Base-by-base conservation (phyloP, 2,329 filamentous ascomycete genomes). In the Corniculantispora saksenae region DNA sequence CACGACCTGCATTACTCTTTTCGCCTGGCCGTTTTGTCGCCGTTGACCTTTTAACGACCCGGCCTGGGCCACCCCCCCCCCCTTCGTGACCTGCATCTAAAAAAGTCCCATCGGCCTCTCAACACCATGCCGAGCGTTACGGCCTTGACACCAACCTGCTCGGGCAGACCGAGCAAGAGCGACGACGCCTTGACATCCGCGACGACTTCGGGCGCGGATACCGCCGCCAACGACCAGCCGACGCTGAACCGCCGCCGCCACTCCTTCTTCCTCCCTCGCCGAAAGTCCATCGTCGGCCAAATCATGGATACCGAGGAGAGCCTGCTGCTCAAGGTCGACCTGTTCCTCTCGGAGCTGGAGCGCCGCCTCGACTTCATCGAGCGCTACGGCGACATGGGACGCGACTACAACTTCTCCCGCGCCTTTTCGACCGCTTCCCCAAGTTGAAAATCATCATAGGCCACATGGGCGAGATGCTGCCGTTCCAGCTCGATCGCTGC, bases 301-400 rank as follows among this genome's bases (percentile, higher is more conserved):
- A 82, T 86, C 68, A 85, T 89, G 79, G 87, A 90, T 50, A 82
- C 84, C 45, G 87, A 90, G 69, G 87, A 90, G 70, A 80, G 82
- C 25, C 75, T 90, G 38, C 72, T 89, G 62, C 79, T 89, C 61
- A 88, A 85, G 80, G 86, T 95, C 59, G 92, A 95, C 73, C 80
- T 91, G 59, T 95, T 96, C 76, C 83, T 99, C 63, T 85, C 89
- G 47, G 93, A 98, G 75, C 84, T 99, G 51, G 94, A 96, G 78
- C 86, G 91, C 69, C 88, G 94, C 62, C 83, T 99, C 55, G 93
- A 96, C 73, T 91, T 93, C 76, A 85, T 98, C 55, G 95, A 99
- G 78, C 89, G 87, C 68, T 97, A 97, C 73, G 90, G 92, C 68
- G 92, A 96, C 73, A 80, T 93, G 66, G 90, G 90, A 67, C 85